Evolutionary conservation across 257 asterid species (phyloP).

Genomic region (Forsythia suspensa): DNA sequence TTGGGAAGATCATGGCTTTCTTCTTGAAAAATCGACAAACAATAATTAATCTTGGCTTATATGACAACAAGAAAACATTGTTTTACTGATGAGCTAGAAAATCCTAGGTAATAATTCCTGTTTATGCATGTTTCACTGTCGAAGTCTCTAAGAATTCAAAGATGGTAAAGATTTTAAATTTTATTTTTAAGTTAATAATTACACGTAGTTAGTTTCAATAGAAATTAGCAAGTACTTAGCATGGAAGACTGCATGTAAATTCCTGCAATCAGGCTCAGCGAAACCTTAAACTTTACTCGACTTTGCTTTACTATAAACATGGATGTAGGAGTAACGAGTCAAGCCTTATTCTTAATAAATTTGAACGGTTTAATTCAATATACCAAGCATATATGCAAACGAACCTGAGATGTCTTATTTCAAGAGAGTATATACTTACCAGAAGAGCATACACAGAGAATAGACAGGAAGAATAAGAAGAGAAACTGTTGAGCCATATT

Average conservation of each 20-base stretch:
- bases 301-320: not conserved
- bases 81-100: not conserved
- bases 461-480: slow-evolving; percentile 39
- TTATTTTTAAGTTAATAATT: too few species aligned
- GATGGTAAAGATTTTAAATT: not conserved
- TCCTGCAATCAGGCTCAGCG: not conserved
- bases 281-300: not conserved
- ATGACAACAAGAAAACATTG: not conserved
- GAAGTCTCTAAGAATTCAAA: too few species aligned
- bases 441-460: slow-evolving; percentile 36
- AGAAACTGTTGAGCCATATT: slow-evolving; percentile 43
- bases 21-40: too few species aligned
- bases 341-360: not conserved
- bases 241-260: not conserved
- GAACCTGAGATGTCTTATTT: not conserved
- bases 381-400: too few species aligned
- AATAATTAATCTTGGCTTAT: not conserved
- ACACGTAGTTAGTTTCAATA: too few species aligned
- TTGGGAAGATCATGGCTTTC: too few species aligned
- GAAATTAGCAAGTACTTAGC: not conserved
- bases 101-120: too few species aligned
- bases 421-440: slow-evolving; percentile 38
- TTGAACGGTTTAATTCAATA: too few species aligned
- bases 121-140: not conserved
- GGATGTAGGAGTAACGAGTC: not conserved